A percentile compares a stretch with the other conserved stretches of the same genome.
phyloP scores from a whole-genome alignment of 2,329 filamentous ascomycete genomes.

The Coniella lustricola region DNA sequence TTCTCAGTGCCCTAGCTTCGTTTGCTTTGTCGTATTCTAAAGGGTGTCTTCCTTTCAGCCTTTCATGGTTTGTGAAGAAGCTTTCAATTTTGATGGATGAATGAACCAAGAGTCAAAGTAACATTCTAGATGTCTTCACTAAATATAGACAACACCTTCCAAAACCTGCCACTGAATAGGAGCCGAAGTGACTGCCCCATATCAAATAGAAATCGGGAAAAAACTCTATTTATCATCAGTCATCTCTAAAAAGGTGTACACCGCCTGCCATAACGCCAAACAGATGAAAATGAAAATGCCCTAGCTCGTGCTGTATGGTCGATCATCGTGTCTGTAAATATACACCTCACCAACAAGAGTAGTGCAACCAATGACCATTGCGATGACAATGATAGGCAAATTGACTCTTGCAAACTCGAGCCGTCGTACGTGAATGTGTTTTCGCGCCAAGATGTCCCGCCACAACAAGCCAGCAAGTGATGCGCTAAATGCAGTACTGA shows the following conservation, averaged over 20 bases:
- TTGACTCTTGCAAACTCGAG: slow-evolving; percentile 64
- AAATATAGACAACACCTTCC: too few relatives aligned
- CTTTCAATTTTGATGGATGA: too few relatives aligned
- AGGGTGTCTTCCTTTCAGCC: too few relatives aligned
- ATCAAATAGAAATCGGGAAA: neutral
- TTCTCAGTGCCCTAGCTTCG: neutral
- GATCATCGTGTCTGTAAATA: slow-evolving; percentile 38
- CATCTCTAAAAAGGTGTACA: neutral
- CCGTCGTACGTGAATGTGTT: slow-evolving; percentile 58
- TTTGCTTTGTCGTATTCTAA: too few relatives aligned
- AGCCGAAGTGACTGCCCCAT: neutral
- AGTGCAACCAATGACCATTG: slow-evolving; percentile 57
- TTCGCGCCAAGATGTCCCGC: slow-evolving; percentile 62
- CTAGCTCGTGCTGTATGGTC: slow-evolving; percentile 28
- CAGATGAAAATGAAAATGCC: neutral
- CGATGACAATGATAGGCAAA: slow-evolving; percentile 61
- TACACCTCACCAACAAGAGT: slow-evolving; percentile 60
- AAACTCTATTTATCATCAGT: neutral
- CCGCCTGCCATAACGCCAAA: neutral
- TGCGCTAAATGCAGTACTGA: slow-evolving; percentile 65
- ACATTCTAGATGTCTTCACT: too few relatives aligned
- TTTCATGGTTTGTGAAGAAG: too few relatives aligned
- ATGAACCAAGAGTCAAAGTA: too few relatives aligned
- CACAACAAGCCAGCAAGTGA: slow-evolving; percentile 66
- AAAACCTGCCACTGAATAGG: neutral